A percentile compares a stretch with the other conserved stretches of the same genome.
These are phyloP conservation scores for Urochloa ruziziensis DNA, from an alignment of 176 grass and related monocot species.

Conservation along the genomic window DNA sequence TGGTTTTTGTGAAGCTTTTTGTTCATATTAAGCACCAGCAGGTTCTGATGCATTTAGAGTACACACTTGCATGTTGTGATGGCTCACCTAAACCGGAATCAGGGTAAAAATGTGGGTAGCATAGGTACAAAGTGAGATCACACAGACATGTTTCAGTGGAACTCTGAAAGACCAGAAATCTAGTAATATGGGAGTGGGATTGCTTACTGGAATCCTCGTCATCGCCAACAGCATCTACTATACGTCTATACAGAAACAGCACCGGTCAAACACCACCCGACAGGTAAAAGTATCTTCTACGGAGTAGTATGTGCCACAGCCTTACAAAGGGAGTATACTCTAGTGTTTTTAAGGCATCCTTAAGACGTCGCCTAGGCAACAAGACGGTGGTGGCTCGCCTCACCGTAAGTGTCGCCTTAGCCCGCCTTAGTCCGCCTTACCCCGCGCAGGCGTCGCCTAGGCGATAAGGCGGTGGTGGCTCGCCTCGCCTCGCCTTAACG, in stretches of 20 bases:
- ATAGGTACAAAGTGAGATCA: not conserved
- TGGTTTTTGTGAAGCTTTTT: not conserved
- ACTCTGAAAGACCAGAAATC: not conserved
- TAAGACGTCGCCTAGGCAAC: no score
- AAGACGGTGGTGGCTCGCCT: no score
- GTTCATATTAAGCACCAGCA: not conserved
- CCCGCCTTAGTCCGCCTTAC: no score
- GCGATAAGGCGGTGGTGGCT: no score
- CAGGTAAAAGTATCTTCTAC: not conserved
- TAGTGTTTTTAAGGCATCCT: no score
- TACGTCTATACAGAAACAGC: not conserved
- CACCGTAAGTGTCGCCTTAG: no score
- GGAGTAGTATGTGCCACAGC: not conserved
- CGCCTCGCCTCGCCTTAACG: no score
- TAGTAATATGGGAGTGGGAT: not conserved
- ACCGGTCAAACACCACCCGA: not conserved
- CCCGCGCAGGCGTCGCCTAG: no score
- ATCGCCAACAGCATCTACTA: slow-evolving; percentile 14
- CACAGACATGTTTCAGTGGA: not conserved
- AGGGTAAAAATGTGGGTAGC: not conserved
- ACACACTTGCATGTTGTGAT: not conserved
- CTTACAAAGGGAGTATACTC: no score
- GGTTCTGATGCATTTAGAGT: not conserved
- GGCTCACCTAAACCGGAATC: not conserved
- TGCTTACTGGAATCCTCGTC: slow-evolving; percentile 14